Evolutionary conservation across 495 filamentous ascomycete species (phyloP).

Genomic region (Podospora tetraspora): DNA sequence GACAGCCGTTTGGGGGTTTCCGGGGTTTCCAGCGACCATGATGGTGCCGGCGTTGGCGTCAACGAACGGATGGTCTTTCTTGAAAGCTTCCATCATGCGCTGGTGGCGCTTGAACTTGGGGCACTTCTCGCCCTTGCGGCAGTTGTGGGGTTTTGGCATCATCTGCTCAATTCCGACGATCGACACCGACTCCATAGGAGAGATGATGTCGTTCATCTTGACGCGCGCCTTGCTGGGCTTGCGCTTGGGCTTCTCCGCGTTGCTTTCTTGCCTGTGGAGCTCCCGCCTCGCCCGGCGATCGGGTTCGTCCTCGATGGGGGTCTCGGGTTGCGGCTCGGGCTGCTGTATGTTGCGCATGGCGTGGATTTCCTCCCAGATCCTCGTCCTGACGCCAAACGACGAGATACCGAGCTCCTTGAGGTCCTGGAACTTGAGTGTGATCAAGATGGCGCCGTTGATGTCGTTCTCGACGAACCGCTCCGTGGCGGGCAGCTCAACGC

Average conservation of each 20-base stretch:
- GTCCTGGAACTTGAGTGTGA: slow-evolving; percentile 83
- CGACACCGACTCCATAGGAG: slow-evolving; percentile 74
- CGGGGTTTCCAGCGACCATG: slow-evolving; percentile 62
- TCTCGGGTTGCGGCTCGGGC: slow-evolving; percentile 49
- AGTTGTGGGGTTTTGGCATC: slow-evolving; percentile 76
- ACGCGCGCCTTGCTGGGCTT: slow-evolving; percentile 40
- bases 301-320: slow-evolving; percentile 52
- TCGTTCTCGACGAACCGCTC: slow-evolving; percentile 85
- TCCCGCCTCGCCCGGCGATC: slow-evolving; percentile 40
- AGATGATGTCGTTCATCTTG: slow-evolving; percentile 57
- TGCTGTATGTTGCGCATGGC: slow-evolving; percentile 57
- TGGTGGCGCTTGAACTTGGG: slow-evolving; percentile 72
- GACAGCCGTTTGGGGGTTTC: slow-evolving; percentile 59
- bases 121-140: slow-evolving; percentile 87
- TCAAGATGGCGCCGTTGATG: slow-evolving; percentile 77
- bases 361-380: slow-evolving; percentile 79
- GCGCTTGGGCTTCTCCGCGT: slow-evolving; percentile 29
- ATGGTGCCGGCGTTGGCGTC: slow-evolving; percentile 54
- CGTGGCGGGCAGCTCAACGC: slow-evolving; percentile 66
- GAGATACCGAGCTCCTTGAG: slow-evolving; percentile 87
- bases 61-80: slow-evolving; percentile 62
- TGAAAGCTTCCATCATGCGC: slow-evolving; percentile 58
- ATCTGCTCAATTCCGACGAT: slow-evolving; percentile 90
- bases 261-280: slow-evolving; percentile 35
- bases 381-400: slow-evolving; percentile 89